Evolutionary conservation across 495 filamentous ascomycete species (phyloP), one percentile per base, ranked within the genome.

Genomic region (Pyrenula aspistea): DNA sequence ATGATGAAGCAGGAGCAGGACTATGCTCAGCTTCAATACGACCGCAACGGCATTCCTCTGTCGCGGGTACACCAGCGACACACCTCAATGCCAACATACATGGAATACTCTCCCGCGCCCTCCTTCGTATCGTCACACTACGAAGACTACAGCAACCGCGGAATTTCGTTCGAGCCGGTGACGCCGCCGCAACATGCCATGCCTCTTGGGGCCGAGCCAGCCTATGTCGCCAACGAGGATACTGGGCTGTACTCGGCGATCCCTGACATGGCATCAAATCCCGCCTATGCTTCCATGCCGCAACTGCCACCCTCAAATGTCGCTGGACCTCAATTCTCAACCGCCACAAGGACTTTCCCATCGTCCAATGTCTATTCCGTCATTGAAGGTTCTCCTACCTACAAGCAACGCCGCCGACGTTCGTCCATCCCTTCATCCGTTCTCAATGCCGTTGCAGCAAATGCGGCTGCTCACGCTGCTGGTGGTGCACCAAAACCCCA

Each of bases 211-310:
- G 76, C 84, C 25, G 94, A 98, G 73, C 91, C 93, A 19, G 89
- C 95, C 2, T 98, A 97, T 71, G 91, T 97, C 68, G 89, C 91
- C 52, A 96, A 96, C 64, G 93, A 98, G 73, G 93, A 96, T 64
- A 95, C 89, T 50, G 91, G 91, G 53, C 77, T 96, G 25, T 98
- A 96, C 77, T 91, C 89, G 12, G 91, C 88, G 21, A 92, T 97
- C 63, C 90, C 91, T 8, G 91, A 96, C 61, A 80, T 91, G 54
- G 80, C 77, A 2, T 68, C 72, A 22, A 68, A 68, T 11, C 58
- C 69, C 25, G 66, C 68, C 10, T 85, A 89, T 67, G 87, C 88
- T 65, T 83, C 84, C 23, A 87, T 96, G 81, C 91, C 96, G 77
- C 88, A 93, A 62, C 78, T 96, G 21, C 92, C 90, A 24, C 86